Base-by-base conservation (phyloP, 768 basidiomycete species). In the Russula vinacea region DNA sequence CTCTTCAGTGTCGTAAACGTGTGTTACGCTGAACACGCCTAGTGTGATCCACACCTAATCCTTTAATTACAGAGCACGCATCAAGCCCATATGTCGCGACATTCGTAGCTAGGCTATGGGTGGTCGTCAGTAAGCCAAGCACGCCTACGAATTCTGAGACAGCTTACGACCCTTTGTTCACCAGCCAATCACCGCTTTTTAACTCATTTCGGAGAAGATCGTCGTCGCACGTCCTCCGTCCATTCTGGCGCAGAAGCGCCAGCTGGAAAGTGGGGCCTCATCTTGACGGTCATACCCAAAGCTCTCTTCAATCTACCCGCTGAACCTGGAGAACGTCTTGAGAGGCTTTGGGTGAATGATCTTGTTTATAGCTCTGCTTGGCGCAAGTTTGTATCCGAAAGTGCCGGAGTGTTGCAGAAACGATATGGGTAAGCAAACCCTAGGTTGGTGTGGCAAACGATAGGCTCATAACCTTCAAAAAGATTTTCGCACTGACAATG, bases 121-220 rank as follows among this genome's bases (percentile, higher is more conserved):
- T 13, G 13, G 17, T 52, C 1, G 60, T 65, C 24, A 55, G 64
- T 61, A 44, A 61, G 60, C 42, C 10, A 13, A 14, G n/a, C 5
- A 22, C 13, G 9, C 29, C 22, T 42, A 14, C 32, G 5, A 24
- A 45, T 11, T n/a, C 8, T 6, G 7, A 2, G 5, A 17, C 7
- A 13, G 2, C 50, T 60, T 33, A 26, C 29, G 22, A 60, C 37
- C 13, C 16, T 44, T 26, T 35, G 35, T 5, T 3, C 29, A 2
- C 5, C 35, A 65, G 64, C 59, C n/a, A 57, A 56, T 11, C 64
- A 65, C n/a, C 60, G 64, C 11, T 57, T 49, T 19, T 40, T 52
- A 26, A 60, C 47, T 1, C 64, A 51, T 29, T 65, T 57, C 2
- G 55, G 64, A 6, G 64, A 61, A 47, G 32, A 51, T 35, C 59